These are phyloP conservation scores for Heterobasidion annosum DNA, from an alignment of 1,284 basidiomycete species.

Conservation along the genomic window DNA sequence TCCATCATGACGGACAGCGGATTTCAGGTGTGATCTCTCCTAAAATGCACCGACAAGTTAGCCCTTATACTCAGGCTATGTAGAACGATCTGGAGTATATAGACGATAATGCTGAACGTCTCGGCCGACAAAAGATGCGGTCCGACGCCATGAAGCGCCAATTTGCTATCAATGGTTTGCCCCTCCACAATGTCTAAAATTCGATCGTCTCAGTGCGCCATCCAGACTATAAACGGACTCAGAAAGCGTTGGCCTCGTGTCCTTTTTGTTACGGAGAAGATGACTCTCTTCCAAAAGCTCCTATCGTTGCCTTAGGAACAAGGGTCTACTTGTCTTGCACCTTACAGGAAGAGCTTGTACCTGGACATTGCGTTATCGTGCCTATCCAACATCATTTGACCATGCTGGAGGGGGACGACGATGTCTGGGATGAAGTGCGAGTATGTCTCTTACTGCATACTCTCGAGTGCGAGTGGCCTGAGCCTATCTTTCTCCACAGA, in stretches of 20 bases:
- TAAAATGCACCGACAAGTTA: not conserved
- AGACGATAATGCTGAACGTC: constrained; percentile 91
- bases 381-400: constrained; percentile 92
- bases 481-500: constrained; percentile 37
- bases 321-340: constrained; percentile 87
- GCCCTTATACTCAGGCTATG: not conserved
- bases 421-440: constrained; percentile 94
- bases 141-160: constrained; percentile 93
- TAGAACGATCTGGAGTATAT: constrained; percentile 88
- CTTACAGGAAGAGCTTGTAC: constrained; percentile 74
- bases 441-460: constrained; percentile 35
- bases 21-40: constrained; percentile 55
- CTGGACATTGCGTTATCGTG: constrained; percentile 90
- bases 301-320: constrained; percentile 86
- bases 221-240: constrained; percentile 89
- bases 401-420: constrained; percentile 92
- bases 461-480: no score
- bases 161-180: constrained; percentile 88
- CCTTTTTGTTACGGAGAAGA: constrained; percentile 86
- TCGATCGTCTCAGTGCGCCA: constrained; percentile 1
- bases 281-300: constrained; percentile 75
- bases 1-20: constrained; percentile 84
- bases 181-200: not conserved
- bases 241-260: constrained; percentile 83
- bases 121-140: constrained; percentile 91